Evolutionary conservation across 2,329 filamentous ascomycete species (phyloP).

Genomic region (Exophiala dermatitidis): DNA sequence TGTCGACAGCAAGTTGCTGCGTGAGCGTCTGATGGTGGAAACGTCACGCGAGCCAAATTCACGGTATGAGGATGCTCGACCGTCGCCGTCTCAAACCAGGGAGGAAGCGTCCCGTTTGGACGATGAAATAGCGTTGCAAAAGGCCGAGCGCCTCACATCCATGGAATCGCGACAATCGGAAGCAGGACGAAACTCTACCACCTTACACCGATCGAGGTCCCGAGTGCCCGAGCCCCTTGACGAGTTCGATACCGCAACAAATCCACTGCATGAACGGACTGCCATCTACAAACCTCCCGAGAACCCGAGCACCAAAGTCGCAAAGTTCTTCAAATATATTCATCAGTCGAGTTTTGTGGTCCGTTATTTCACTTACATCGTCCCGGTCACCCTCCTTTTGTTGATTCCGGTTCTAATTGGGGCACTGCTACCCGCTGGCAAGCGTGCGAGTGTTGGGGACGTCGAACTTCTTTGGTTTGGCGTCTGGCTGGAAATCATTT

Average conservation of each 20-base stretch:
- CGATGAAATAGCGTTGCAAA: conserved; percentile 59
- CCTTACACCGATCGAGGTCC: conserved; percentile 48
- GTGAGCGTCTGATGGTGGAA: conserved; percentile 44
- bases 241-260: conserved; percentile 61
- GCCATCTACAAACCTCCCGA: conserved; percentile 58
- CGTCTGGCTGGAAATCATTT: conserved; percentile 90
- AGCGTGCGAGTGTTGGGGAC: conserved; percentile 60
- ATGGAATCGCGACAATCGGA: conserved; percentile 28
- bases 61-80: conserved; percentile 29
- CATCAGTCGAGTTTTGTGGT: conserved; percentile 60
- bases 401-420: conserved; percentile 63
- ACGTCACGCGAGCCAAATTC: conserved; percentile 34
- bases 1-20: conserved; percentile 27
- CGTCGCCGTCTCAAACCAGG: conserved; percentile 50
- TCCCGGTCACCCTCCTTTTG: conserved; percentile 56
- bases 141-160: conserved; percentile 56
- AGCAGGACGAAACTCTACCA: conserved; percentile 33
- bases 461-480: conserved; percentile 83
- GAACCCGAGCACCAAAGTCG: conserved; percentile 54
- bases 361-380: conserved; percentile 65
- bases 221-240: conserved; percentile 52
- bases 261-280: conserved; percentile 60
- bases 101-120: conserved; percentile 56
- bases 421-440: conserved; percentile 46
- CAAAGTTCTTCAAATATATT: conserved; percentile 57